Conservation (phyloP, 2,329 filamentous ascomycete species). For the Pseudogymnoascus sp. region DNA sequence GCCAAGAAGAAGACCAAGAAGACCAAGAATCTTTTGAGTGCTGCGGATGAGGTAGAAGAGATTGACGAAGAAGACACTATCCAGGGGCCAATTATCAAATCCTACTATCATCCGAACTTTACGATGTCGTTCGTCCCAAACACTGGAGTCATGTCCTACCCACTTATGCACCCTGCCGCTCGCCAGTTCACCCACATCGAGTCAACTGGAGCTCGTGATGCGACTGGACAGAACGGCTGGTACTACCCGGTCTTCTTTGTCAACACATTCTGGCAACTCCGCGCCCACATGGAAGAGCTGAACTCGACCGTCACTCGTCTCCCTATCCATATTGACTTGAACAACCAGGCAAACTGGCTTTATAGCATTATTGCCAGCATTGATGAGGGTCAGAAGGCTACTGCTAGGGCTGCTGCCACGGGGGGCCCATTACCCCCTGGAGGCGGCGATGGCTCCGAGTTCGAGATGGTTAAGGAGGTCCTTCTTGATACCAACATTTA, state of each 20-base stretch:
- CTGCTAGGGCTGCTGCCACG: conserved; percentile 67
- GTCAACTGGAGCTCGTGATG: conserved; percentile 71
- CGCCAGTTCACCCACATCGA: conserved; percentile 76
- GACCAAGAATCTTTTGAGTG: conserved; percentile 72
- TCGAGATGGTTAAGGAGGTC: conserved; percentile 96
- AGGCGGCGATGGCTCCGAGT: conserved; percentile 82
- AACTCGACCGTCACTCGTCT: conserved; percentile 82
- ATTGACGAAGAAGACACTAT: conserved; percentile 42
- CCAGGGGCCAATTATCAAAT: conserved; percentile 64
- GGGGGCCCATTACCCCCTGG: conserved; percentile 50
- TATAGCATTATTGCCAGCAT: conserved; percentile 78
- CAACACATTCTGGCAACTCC: conserved; percentile 97
- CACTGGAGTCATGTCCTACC: conserved; percentile 61
- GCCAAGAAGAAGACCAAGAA: conserved; percentile 85
- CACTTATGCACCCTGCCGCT: conserved; percentile 62
- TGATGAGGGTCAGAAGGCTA: conserved; percentile 81
- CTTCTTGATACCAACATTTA: conserved; percentile 91
- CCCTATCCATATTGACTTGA: conserved; percentile 75
- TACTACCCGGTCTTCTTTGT: conserved; percentile 86
- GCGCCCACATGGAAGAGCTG: conserved; percentile 79
- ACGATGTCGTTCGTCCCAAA: conserved; percentile 82
- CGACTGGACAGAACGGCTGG: conserved; percentile 81
- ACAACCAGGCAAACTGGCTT: conserved; percentile 81
- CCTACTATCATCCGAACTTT: conserved; percentile 93
- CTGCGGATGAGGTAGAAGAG: conserved; percentile 43